Percentiles rank a stretch among this genome's conserved stretches.
Conservation (phyloP, 495 filamentous ascomycete genomes). For the Tetracladium marchalianum region DNA sequence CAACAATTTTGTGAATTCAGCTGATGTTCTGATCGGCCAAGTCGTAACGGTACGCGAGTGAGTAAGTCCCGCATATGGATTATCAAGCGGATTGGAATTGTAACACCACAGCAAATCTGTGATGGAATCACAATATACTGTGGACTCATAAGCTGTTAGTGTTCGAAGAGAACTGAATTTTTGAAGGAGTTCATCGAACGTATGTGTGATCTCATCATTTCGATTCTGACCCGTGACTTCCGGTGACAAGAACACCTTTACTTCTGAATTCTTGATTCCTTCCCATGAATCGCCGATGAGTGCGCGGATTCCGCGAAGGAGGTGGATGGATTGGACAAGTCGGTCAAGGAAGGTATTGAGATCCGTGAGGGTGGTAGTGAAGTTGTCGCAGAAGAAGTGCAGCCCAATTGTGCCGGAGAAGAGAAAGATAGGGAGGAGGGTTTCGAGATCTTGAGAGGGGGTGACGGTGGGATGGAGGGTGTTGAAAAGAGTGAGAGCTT, state of each 20-base stretch:
- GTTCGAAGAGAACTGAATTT: background rate
- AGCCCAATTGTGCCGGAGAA: constrained; percentile 37
- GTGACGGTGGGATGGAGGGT: background rate
- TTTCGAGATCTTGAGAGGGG: constrained; percentile 18
- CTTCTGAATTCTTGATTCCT: constrained; percentile 7
- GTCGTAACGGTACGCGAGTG: constrained; percentile 13
- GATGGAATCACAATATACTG: constrained; percentile 11
- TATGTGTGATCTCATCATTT: constrained; percentile 1
- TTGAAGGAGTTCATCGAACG: constrained; percentile 1
- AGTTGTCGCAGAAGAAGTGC: constrained; percentile 36
- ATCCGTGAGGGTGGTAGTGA: constrained; percentile 18
- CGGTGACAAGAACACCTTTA: background rate
- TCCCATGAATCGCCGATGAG: constrained; percentile 24
- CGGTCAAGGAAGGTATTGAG: constrained; percentile 29
- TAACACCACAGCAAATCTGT: constrained; percentile 9
- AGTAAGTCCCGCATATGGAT: no score
- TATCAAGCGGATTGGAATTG: background rate
- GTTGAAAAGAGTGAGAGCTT: constrained; percentile 30
- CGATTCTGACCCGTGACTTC: background rate
- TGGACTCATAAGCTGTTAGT: background rate
- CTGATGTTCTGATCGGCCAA: constrained; percentile 25
- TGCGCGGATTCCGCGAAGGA: constrained; percentile 34
- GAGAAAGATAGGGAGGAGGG: constrained; percentile 33
- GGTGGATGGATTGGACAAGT: constrained; percentile 28
- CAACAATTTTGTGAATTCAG: constrained; percentile 25